Conservation (phyloP, 2,329 filamentous ascomycete genomes). For the Pseudocercospora macadamiae region DNA sequence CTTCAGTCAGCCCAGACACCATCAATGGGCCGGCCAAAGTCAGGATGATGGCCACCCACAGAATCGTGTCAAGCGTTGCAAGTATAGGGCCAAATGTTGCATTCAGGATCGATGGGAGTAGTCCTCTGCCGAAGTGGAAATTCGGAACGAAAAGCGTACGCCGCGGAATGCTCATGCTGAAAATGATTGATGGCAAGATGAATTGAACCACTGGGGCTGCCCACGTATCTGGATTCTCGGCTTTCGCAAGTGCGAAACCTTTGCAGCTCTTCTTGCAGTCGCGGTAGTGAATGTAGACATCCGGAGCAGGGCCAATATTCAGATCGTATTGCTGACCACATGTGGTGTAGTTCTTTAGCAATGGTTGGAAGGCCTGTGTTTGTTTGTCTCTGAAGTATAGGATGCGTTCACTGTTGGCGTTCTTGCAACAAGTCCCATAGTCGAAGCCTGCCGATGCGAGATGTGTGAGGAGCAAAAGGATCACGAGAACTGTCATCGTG, state of each 20-base stretch:
- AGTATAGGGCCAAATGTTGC: not conserved
- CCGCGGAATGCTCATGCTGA: constrained; percentile 8
- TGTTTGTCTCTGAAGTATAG: not conserved
- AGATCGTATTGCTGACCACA: constrained; percentile 5
- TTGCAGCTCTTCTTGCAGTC: constrained; percentile 4
- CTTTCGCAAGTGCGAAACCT: constrained; percentile 6
- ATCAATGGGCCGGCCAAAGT: constrained; percentile 11
- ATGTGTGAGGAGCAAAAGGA: not conserved
- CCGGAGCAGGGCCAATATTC: not conserved
- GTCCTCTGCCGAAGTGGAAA: not conserved
- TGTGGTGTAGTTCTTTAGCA: not conserved
- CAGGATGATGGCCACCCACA: constrained; percentile 10
- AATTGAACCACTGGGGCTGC: constrained; percentile 12
- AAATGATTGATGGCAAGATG: constrained; percentile 8
- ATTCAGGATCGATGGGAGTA: not conserved
- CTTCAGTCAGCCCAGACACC: constrained; percentile 10
- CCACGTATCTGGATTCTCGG: constrained; percentile 5
- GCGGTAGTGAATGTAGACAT: constrained; percentile 7
- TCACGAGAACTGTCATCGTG: not conserved
- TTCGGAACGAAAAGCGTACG: constrained; percentile 6
- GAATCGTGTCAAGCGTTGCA: constrained; percentile 7
- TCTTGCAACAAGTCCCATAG: constrained; percentile 2
- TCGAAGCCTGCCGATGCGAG: not conserved
- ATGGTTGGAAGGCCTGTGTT: not conserved
- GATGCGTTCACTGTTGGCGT: not conserved